A percentile compares a stretch with the other conserved stretches of the same genome.
Evolutionary conservation across 441 rosid species (phyloP).

Genomic region (Croton laevigatus): DNA sequence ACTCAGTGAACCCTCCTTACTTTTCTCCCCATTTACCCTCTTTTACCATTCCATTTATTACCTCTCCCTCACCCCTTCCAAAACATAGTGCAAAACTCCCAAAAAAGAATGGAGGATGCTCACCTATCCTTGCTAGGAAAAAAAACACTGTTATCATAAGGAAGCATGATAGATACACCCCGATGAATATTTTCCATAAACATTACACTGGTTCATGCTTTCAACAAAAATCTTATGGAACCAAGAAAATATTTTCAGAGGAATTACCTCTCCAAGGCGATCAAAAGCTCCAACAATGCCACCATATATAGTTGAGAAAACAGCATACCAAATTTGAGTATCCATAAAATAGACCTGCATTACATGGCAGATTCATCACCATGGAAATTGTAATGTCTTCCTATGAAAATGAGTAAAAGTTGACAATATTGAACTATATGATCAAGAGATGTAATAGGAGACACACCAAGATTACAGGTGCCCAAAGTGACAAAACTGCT

Average conservation of each 20-base stretch:
- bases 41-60: too few relatives aligned
- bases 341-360: constrained; percentile 96
- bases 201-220: neutral
- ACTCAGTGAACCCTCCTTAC: neutral
- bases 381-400: constrained; percentile 4
- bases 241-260: constrained; percentile 7
- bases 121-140: neutral
- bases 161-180: constrained; percentile 10
- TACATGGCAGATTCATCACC: constrained; percentile 24
- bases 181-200: neutral
- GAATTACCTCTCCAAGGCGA: constrained; percentile 92
- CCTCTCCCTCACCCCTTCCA: too few relatives aligned
- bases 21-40: too few relatives aligned
- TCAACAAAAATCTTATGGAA: neutral
- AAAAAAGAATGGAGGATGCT: constrained; percentile 1
- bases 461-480: constrained; percentile 72
- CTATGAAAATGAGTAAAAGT: constrained; percentile 6
- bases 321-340: constrained; percentile 96
- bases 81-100: neutral
- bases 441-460: constrained; percentile 10
- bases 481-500: constrained; percentile 83
- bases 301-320: constrained; percentile 87
- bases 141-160: neutral
- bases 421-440: neutral
- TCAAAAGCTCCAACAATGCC: constrained; percentile 94